Base-by-base conservation (phyloP, 306 rosid genomes). In the Castanea crenata region DNA sequence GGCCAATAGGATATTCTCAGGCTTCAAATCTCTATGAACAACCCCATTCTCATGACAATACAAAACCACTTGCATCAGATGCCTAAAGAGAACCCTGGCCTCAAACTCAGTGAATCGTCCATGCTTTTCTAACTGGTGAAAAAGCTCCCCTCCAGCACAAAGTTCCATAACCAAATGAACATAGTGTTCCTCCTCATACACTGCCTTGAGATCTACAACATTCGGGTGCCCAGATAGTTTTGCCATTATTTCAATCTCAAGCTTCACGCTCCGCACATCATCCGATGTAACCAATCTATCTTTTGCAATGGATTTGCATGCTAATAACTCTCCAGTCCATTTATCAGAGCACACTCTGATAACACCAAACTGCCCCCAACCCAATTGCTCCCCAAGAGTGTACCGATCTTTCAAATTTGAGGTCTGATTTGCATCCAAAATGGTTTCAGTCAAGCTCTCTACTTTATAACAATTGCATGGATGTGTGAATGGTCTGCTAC, bases 161-260 rank as follows among this genome's bases (percentile, higher is more conserved):
- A 93, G 97, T 85, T 93, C 97, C 97, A 93, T 93, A 82, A 91
- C 92, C 89, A 93, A 84, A 82, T 93, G 97, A 78, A 93, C 97
- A 55, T 85, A 88, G 78, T 81, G 82, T 75, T 91, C 94, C 82
- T 91, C 97, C 83, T 93, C 97, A 74, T 91, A 91, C 77, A 89
- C 97, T 0, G 94, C 97, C 85, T 93, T 93, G 77, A 93, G 92
- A 88, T 91, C 93, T 18, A 93, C 97, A 55, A 93, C 97, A 71
- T 93, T 91, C 4, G 96, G 94, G 77, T 91, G 97, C 64, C 96
- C 97, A 27, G 97, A 93, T 75, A 93, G 68, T 86, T 91, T 88
- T 32, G 94, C 82, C 97, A 93, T 93, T 65, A 93, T 91, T 89
- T 89, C 96, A 75, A 91, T 93, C 90, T 93, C 97, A 78, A 85